Evolutionary conservation across 140 eudicot genomes (phyloP), one percentile per base, ranked within the genome.

Genomic region (Ambrosia hybrid): DNA sequence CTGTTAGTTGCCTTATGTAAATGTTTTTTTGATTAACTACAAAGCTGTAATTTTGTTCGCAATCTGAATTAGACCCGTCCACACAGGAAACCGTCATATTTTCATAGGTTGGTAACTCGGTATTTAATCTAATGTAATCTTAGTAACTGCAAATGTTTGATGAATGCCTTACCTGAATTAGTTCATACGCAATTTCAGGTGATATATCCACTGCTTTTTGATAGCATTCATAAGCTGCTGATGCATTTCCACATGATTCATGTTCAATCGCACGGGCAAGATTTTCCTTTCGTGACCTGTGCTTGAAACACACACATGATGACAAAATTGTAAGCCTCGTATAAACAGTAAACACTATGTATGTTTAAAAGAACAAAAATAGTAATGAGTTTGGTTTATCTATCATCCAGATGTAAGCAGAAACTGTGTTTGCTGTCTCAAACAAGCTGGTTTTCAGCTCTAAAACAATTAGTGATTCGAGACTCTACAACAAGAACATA

Each of bases 181-280:
- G 73, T 61, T 88, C 95, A 69, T 84, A 80, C 51, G 97, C 99
- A 43, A 94, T 76, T 68, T 86, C 77, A 79, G 99, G 99, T 51
- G 99, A 88, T 68, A 94, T 86, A 70, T 94, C 99, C 8, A 94
- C 99, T 56, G 97, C 99, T 82, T 94, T 94, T 76, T 88, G 96
- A 78, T 94, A 94, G 74, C 91, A 90, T 76, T 94, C 99, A 82
- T 86, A 94, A 48, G 99, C 99, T 61, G 97, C 99, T 61, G 90
- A 79, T 46, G 78, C 48, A 67, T 94, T 94, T 65, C 99, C 99
- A 78, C 83, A 68, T 51, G 91, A 79, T 65, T 94, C 99, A 73
- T 94, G 97, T 76, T 94, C 97, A 67, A 81, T 70, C 52, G 99
- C 99, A 71, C 99, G 96, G 4, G 88, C 89, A 57, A 90, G 91